phyloP scores from a whole-genome alignment of 495 filamentous ascomycete genomes.

The Melanomma pulvis-pyrius region DNA sequence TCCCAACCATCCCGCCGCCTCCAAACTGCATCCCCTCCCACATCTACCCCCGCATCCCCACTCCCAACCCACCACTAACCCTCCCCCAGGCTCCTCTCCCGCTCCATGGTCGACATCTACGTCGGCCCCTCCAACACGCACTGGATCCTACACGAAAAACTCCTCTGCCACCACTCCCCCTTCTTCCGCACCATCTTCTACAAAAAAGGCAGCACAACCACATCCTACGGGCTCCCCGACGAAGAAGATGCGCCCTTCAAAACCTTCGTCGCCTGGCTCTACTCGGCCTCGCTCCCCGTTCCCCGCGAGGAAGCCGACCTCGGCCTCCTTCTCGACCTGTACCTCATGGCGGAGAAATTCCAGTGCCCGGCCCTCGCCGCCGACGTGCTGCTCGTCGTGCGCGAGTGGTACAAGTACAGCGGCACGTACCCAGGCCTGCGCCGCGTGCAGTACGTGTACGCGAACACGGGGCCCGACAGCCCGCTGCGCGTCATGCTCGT shows the following conservation, averaged over 20 bases:
- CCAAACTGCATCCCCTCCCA: neutral
- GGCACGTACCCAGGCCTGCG: slow-evolving; percentile 52
- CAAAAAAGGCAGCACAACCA: slow-evolving; percentile 37
- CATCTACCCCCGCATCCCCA: neutral
- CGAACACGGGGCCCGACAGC: slow-evolving; percentile 51
- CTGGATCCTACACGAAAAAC: slow-evolving; percentile 56
- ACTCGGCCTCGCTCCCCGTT: slow-evolving; percentile 44
- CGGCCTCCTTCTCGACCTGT: slow-evolving; percentile 50
- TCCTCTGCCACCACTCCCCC: slow-evolving; percentile 53
- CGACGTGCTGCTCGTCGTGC: slow-evolving; percentile 49
- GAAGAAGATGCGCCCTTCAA: slow-evolving; percentile 51
- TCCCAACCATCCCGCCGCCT: neutral
- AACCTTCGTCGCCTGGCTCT: slow-evolving; percentile 56
- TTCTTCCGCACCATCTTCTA: slow-evolving; percentile 55
- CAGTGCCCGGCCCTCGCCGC: slow-evolving; percentile 42
- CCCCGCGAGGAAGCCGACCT: slow-evolving; percentile 51
- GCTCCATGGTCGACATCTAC: slow-evolving; percentile 54
- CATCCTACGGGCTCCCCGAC: slow-evolving; percentile 52
- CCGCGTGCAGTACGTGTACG: slow-evolving; percentile 56
- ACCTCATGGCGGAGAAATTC: slow-evolving; percentile 52
- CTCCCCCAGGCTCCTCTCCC: slow-evolving; percentile 50
- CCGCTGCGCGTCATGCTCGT: slow-evolving; percentile 55
- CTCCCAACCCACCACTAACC: neutral
- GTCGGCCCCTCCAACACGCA: slow-evolving; percentile 52
- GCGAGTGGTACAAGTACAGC: slow-evolving; percentile 50